Evolutionary conservation across 1,139 yeast species (phyloP).

Genomic region (Saccharomyces hybrid): DNA sequence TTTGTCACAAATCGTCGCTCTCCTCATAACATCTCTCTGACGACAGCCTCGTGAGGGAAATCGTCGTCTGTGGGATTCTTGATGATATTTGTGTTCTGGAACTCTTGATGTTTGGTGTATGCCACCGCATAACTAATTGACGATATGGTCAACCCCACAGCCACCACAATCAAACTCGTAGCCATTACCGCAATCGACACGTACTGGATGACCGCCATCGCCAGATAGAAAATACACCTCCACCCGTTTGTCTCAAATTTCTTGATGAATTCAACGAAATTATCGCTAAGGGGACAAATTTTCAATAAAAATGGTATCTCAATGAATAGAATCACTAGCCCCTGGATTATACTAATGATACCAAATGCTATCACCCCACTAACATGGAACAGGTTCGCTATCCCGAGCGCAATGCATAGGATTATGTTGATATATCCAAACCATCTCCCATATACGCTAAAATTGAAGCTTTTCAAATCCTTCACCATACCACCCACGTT

Average conservation of each 20-base stretch:
- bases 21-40: constrained; percentile 38
- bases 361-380: constrained; percentile 75
- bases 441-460: constrained; percentile 63
- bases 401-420: constrained; percentile 79
- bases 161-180: constrained; percentile 82
- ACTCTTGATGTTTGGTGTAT: constrained; percentile 74
- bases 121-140: constrained; percentile 72
- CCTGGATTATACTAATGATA: constrained; percentile 76
- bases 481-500: constrained; percentile 53
- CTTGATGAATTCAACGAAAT: constrained; percentile 65
- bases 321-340: constrained; percentile 72
- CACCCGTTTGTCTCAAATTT: constrained; percentile 63
- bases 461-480: constrained; percentile 63
- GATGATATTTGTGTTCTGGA: constrained; percentile 43
- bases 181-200: constrained; percentile 62
- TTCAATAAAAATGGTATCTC: constrained; percentile 85
- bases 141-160: constrained; percentile 65
- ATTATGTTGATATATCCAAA: constrained; percentile 64
- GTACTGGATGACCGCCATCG: constrained; percentile 84
- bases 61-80: constrained; percentile 35
- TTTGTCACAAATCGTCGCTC: no score
- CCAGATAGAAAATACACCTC: constrained; percentile 52
- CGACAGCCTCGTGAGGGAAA: constrained; percentile 38
- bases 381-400: constrained; percentile 85
- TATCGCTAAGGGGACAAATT: constrained; percentile 88